phyloP scores from a whole-genome alignment of 1,284 basidiomycete genomes.

The Cutaneotrichosporon dermatis region DNA sequence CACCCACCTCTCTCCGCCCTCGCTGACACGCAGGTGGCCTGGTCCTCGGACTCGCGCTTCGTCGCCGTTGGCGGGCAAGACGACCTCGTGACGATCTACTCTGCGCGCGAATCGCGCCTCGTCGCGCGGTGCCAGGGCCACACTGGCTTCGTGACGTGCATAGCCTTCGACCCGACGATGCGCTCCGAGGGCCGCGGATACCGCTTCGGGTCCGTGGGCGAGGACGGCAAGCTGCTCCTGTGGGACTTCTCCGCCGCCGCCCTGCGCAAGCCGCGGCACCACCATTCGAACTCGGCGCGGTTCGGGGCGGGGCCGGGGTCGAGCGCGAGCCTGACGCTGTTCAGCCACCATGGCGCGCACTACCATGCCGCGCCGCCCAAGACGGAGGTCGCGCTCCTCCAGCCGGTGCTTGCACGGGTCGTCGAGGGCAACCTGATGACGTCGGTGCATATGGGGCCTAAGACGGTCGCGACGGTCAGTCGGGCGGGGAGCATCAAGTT shows the following conservation, averaged over 20 bases:
- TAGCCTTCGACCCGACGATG: constrained; percentile 78
- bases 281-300: constrained; percentile 36
- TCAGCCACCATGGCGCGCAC: constrained; percentile 54
- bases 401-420: constrained; percentile 79
- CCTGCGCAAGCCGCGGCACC: constrained; percentile 46
- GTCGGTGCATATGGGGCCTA: constrained; percentile 64
- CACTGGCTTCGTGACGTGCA: constrained; percentile 81
- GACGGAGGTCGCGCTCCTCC: constrained; percentile 82
- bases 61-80: constrained; percentile 89
- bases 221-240: constrained; percentile 89
- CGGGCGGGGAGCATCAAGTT: constrained; percentile 69
- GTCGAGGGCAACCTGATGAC: constrained; percentile 72
- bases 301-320: constrained; percentile 26
- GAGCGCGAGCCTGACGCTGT: constrained; percentile 55
- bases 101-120: constrained; percentile 83
- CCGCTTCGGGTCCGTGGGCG: constrained; percentile 85
- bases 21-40: constrained; percentile 51
- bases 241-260: constrained; percentile 79
- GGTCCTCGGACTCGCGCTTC: constrained; percentile 93
- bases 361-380: constrained; percentile 83
- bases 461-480: constrained; percentile 67
- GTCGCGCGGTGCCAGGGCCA: constrained; percentile 97
- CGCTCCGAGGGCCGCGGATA: constrained; percentile 81
- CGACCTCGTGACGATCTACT: constrained; percentile 87
- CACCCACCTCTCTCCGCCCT: too few relatives aligned